Evolutionary conservation across 345 rosid genomes (phyloP), one percentile per base, ranked within the genome.

Genomic region (Anacardium occidentale): DNA sequence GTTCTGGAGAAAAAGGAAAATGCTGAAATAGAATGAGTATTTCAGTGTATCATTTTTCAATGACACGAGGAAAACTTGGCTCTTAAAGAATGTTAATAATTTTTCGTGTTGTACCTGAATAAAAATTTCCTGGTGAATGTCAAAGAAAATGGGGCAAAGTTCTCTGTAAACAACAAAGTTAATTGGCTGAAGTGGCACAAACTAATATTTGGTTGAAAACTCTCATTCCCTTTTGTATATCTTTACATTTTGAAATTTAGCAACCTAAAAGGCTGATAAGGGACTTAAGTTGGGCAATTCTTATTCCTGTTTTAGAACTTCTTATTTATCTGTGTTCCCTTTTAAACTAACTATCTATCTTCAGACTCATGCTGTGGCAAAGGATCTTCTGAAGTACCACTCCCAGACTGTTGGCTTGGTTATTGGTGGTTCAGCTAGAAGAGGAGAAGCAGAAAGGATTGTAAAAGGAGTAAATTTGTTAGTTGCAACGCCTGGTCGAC

Each of bases 401-500:
- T 91, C 99, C 13, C 93, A 74, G 79, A 88, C 97, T 9, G 97
- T 83, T 64, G 88, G 91, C 69, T 76, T 96, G 89, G 97, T 96
- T 73, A 90, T 96, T 75, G 99, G 96, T 70, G 98, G 98, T 70
- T 78, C 94, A 74, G 84, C 89, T 64, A 84, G 98, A 80, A 86
- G 82, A 83, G 83, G 87, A 66, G 98, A 95, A 83, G 96, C 94
- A 18, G 94, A 91, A 71, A 90, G 91, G 26, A 78, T 96, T 64
- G 91, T 77, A 1, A 90, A 74, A 69, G 99, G 99, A 44, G 92
- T 89, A 37, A 96, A 96, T 82, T 81, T 96, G 70, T 79, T 96
- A 78, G 93, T 96, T 47, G 99, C 97, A 76, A 96, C 99, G 20
- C 99, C 97, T 76, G 97, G 98, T 56, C 93, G 98, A 20, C 97